Evolutionary conservation across 2,329 filamentous ascomycete genomes (phyloP), one percentile per base, ranked within the genome.

Genomic region (Epicoccum sorghinum): DNA sequence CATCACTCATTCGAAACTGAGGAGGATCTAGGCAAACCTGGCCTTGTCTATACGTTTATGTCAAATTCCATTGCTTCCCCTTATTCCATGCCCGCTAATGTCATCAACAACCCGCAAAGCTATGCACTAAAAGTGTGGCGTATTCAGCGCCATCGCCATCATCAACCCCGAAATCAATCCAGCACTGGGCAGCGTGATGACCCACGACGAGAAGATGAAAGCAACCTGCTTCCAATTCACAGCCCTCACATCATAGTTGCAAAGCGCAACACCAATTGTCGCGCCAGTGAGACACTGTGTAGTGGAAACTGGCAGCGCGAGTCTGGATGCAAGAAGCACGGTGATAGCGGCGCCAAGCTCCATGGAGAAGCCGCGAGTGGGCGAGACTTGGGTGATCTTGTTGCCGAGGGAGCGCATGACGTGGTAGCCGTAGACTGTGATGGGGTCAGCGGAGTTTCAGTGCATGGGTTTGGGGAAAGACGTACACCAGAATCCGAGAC

Each of bases 371-470:
- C 84, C 84, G 60, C 83, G 80, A 4, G 80, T 79, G 3, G 84
- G 84, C 0, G 82, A 84, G 76, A 85, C 83, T 25, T 84, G 80
- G n/a, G 84, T 86, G 55, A 86, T 79, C 61, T 82, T 80, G 74
- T 86, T 86, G 52, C 83, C 84, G 62, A 86, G 75, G 60, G 83
- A 83, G 37, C 79, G 77, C 82, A 87, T 86, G 68, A 87, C 86
- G 66, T 86, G 81, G 71, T 47, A 53, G 3, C 50, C 50, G 22
- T 53, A 53, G 25, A 53, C 49, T 52, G 32, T 12, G 18, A 7
- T 4, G 0, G 7, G 22, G 38, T 52, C 8, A 47, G 43, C 7
- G 13, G 23, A 14, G 8, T 7, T 12, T 9, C 2, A 2, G n/a
- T 9, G 4, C 22, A 10, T 5, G 1, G 1, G 12, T 85, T 86